Conservation (phyloP, 805 yeast species). For the Candida silvatica region DNA sequence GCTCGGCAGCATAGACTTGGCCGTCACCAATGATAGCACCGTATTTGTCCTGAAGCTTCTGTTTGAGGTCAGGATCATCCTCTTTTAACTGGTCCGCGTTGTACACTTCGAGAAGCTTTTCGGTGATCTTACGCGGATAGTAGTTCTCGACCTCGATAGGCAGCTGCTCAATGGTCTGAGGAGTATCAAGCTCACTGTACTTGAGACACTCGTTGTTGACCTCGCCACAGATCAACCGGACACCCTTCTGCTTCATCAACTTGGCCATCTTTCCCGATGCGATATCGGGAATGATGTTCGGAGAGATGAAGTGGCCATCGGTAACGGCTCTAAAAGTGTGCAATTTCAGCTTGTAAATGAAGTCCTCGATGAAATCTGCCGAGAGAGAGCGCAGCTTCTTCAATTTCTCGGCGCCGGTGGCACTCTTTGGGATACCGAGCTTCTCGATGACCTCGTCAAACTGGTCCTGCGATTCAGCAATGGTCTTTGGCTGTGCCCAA, state of each 20-base stretch:
- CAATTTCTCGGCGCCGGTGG: background rate
- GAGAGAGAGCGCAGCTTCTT: background rate
- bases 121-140: background rate
- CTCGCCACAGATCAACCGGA: background rate
- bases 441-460: conserved; percentile 27
- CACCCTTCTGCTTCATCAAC: background rate
- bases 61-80: conserved; percentile 3
- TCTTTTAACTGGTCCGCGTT: background rate
- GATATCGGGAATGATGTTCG: conserved; percentile 24
- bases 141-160: background rate
- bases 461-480: conserved; percentile 26
- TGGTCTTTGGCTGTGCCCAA: conserved; percentile 30
- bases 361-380: conserved; percentile 9
- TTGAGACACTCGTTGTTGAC: background rate
- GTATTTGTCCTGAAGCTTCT: conserved; percentile 16
- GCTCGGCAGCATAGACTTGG: conserved; percentile 30
- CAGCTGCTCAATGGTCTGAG: background rate
- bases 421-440: conserved; percentile 6
- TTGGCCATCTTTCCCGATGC: conserved; percentile 4
- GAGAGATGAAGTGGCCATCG: conserved; percentile 28
- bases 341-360: conserved; percentile 11
- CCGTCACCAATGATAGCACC: conserved; percentile 30
- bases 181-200: background rate
- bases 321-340: conserved; percentile 30
- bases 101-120: background rate